Evolutionary conservation across 495 filamentous ascomycete species (phyloP).

Genomic region (Trypethelium eluteriae): DNA sequence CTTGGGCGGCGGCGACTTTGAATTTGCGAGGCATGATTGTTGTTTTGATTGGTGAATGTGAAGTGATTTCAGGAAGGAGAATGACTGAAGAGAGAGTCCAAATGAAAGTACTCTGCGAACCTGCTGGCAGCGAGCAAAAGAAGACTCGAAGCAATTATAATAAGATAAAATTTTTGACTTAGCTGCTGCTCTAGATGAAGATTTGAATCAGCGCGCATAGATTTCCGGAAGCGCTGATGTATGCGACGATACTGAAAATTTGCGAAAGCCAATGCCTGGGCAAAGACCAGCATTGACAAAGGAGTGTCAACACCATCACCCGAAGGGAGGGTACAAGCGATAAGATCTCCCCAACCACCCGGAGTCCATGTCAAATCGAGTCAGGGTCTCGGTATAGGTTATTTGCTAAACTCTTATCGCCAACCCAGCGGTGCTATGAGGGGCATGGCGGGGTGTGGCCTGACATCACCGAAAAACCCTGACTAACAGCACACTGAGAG

Average conservation of each 20-base stretch:
- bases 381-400: background rate
- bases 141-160: too few relatives aligned
- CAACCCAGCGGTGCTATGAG: background rate
- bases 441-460: background rate
- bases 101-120: background rate
- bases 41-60: background rate
- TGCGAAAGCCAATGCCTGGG: background rate
- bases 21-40: constrained; percentile 18
- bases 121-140: background rate
- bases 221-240: background rate
- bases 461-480: background rate
- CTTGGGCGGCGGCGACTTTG: constrained; percentile 23
- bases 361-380: background rate
- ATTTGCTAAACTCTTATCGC: constrained; percentile 1
- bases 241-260: background rate
- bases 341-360: background rate
- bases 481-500: background rate
- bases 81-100: background rate
- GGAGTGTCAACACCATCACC: background rate
- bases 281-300: background rate
- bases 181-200: too few relatives aligned
- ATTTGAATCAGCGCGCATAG: too few relatives aligned
- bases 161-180: too few relatives aligned
- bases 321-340: background rate
- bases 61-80: background rate